Evolutionary conservation across 768 basidiomycete genomes (phyloP), one percentile per base, ranked within the genome.

Genomic region (Amyloporia xantha): DNA sequence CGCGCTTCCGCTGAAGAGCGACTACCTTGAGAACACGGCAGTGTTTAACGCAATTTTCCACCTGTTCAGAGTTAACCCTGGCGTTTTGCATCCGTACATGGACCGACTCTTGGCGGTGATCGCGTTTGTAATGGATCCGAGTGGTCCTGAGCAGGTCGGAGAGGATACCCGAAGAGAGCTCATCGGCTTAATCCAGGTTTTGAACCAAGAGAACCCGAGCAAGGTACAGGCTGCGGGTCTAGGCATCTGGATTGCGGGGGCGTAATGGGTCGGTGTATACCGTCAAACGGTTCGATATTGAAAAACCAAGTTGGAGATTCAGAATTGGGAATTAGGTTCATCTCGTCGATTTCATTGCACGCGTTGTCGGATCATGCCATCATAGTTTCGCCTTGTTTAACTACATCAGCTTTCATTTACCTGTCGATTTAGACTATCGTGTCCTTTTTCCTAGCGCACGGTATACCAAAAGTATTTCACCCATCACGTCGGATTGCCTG

Each of bases 21-120:
- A 99, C 67, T 78, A 72, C 56, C 78, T 92, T 52, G 96, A 98
- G 70, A 95, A 96, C 68, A 75, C 81, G 30, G 83, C 92, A 1
- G 81, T 92, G 37, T 95, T 95, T 78, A 79, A 82, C 24, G 85
- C 89, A 5, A 73, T 99, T 58, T 90, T 97, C 81, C 75, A 83
- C 54, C 75, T 98, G 41, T 91, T 93, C 79, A 78, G 79, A 53
- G 78, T 73, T n/a, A 78, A 84, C 61, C 81, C 87, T 12, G 73
- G 79, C 41, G 70, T 77, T 1, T 75, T 97, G 28, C 74, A 79
- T 35, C 81, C 84, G 2, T 79, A 84, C 71, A 74, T 97, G 61
- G 90, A 95, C 60, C 74, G 75, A 45, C 70, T 99, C 20, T 75
- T 98, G 27, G 68, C 71, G 11, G 82, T 91, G 33, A 96, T 97